Conservation (phyloP, 306 rosid genomes). For the Phaseolus lunatus region DNA sequence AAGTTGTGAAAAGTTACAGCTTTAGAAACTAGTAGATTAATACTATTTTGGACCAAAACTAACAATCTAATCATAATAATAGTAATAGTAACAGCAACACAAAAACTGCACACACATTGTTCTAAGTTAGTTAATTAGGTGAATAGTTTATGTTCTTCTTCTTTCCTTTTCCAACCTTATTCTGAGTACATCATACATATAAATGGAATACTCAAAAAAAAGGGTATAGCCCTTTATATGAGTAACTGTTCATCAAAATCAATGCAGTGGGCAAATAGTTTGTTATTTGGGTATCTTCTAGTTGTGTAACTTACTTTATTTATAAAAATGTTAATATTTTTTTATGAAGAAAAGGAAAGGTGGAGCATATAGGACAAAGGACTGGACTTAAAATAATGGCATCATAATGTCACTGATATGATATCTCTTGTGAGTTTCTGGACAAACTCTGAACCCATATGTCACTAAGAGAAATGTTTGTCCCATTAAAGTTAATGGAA, state of each 20-base stretch:
- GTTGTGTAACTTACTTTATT: constrained; percentile 37
- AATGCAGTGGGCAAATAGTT: neutral
- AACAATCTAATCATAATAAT: neutral
- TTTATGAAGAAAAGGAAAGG: neutral
- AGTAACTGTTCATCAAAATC: constrained; percentile 9
- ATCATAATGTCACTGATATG: constrained; percentile 40
- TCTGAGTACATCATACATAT: neutral
- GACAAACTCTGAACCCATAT: constrained; percentile 46
- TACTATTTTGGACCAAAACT: no score
- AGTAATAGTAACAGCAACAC: no score
- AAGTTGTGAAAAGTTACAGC: neutral
- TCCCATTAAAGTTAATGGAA: constrained; percentile 48
- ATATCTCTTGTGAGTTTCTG: constrained; percentile 28
- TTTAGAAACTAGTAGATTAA: no score
- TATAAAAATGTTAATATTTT: constrained; percentile 1
- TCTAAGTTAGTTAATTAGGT: neutral
- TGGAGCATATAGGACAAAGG: constrained; percentile 39
- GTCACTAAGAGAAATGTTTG: constrained; percentile 46
- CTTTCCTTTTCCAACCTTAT: neutral
- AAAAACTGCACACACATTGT: neutral
- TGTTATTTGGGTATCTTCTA: constrained; percentile 41
- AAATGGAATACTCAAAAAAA: neutral
- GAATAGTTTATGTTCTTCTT: neutral
- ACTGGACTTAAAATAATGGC: constrained; percentile 36
- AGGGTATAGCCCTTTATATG: neutral